These are phyloP conservation scores for Auxenochlorella protothecoides DNA, from an alignment of 139 green algal genomes.

Conservation along the genomic window DNA sequence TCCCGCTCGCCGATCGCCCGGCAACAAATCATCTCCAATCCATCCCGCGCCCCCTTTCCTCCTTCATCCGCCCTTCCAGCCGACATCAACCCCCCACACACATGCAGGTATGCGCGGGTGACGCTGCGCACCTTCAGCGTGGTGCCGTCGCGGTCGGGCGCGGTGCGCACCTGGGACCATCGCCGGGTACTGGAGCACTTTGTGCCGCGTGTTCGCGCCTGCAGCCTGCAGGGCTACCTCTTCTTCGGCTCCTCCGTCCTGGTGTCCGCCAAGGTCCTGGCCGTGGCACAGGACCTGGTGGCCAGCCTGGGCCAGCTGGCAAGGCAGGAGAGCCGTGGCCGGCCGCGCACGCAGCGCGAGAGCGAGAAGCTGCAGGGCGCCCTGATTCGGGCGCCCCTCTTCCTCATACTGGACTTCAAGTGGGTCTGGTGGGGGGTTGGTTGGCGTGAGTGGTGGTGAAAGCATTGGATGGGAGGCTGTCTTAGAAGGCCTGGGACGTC, in stretches of 20 bases:
- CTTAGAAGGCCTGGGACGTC: too few relatives aligned
- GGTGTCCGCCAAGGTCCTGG: background rate
- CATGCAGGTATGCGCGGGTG: slow-evolving; percentile 7
- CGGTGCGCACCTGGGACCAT: slow-evolving; percentile 33
- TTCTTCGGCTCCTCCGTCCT: slow-evolving; percentile 61
- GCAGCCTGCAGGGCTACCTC: slow-evolving; percentile 57
- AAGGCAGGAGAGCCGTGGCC: background rate
- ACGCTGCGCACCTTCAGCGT: slow-evolving; percentile 36
- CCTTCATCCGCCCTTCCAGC: background rate
- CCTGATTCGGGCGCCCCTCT: slow-evolving; percentile 20
- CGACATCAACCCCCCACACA: background rate
- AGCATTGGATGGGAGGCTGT: background rate
- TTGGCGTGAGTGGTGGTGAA: background rate
- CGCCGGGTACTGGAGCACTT: slow-evolving; percentile 32
- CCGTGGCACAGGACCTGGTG: slow-evolving; percentile 1
- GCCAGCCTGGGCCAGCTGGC: background rate
- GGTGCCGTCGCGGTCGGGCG: slow-evolving; percentile 34
- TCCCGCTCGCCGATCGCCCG: too few relatives aligned
- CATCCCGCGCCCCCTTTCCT: background rate
- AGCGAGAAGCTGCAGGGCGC: background rate
- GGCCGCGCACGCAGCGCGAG: slow-evolving; percentile 4
- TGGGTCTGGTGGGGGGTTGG: slow-evolving; percentile 2
- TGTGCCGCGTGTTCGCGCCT: slow-evolving; percentile 28
- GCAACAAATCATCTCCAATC: too few relatives aligned
- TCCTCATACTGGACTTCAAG: slow-evolving; percentile 55